phyloP scores from a whole-genome alignment of 352 stramenopile genomes.

The Pythium utonaiense region DNA sequence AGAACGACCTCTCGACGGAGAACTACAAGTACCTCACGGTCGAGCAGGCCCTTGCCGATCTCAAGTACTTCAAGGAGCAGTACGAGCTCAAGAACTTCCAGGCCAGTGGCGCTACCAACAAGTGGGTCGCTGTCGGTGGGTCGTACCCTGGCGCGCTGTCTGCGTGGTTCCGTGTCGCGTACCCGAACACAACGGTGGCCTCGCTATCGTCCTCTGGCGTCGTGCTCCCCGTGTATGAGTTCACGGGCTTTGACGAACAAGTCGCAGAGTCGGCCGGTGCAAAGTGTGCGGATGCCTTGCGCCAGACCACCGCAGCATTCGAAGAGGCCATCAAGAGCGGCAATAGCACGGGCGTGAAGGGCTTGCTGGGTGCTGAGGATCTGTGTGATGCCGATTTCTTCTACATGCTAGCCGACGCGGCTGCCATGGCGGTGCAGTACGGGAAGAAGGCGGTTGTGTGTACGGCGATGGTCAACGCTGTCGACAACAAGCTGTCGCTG shows the following conservation, averaged over 20 bases:
- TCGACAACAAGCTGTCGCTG: conserved; percentile 47
- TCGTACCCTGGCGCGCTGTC: conserved; percentile 82
- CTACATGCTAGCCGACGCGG: conserved; percentile 88
- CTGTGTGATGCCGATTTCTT: conserved; percentile 80
- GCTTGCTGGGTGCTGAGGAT: conserved; percentile 52
- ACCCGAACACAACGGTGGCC: conserved; percentile 73
- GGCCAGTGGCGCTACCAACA: conserved; percentile 24
- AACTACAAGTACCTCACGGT: conserved; percentile 81
- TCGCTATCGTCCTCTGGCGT: conserved; percentile 74
- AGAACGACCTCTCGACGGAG: conserved; percentile 58
- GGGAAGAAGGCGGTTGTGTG: conserved; percentile 82
- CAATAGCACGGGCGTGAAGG: conserved; percentile 58
- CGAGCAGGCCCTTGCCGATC: conserved; percentile 81
- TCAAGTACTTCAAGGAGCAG: conserved; percentile 79
- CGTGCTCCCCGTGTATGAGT: conserved; percentile 76
- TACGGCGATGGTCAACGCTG: conserved; percentile 42
- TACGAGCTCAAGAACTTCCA: conserved; percentile 41
- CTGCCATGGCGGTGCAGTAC: conserved; percentile 88
- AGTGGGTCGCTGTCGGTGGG: conserved; percentile 77
- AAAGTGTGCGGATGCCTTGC: conserved; percentile 61
- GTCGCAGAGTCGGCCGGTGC: conserved; percentile 54
- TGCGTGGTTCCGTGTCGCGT: conserved; percentile 79
- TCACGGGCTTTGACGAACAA: conserved; percentile 81
- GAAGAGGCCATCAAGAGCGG: conserved; percentile 48
- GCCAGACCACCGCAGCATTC: conserved; percentile 59